phyloP scores from a whole-genome alignment of 164 flowering plant species.

The Chloranthus sessilifolius region DNA sequence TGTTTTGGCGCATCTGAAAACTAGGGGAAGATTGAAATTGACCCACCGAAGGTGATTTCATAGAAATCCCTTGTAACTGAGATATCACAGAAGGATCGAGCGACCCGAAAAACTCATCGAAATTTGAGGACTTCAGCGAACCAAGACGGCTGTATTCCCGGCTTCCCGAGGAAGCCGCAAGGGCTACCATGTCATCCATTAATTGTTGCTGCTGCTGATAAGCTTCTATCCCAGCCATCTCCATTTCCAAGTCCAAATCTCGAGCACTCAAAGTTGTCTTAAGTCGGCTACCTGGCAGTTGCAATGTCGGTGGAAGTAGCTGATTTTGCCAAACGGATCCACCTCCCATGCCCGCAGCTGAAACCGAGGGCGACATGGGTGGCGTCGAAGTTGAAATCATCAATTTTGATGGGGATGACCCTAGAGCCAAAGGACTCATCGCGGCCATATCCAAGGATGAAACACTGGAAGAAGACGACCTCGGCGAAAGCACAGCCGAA shows the following conservation, averaged over 20 bases:
- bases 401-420: slow-evolving; percentile 26
- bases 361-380: slow-evolving; percentile 26
- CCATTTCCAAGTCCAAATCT: slow-evolving; percentile 67
- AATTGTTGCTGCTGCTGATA: slow-evolving; percentile 47
- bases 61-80: slow-evolving; percentile 42
- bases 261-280: slow-evolving; percentile 63
- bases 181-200: slow-evolving; percentile 47
- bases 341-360: not conserved
- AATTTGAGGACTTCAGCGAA: slow-evolving; percentile 55
- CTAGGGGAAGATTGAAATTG: slow-evolving; percentile 58
- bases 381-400: slow-evolving; percentile 44
- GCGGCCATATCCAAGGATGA: slow-evolving; percentile 39
- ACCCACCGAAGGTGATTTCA: slow-evolving; percentile 22
- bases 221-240: slow-evolving; percentile 49
- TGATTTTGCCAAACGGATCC: slow-evolving; percentile 48
- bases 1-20: slow-evolving; percentile 38
- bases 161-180: slow-evolving; percentile 16
- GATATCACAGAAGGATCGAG: slow-evolving; percentile 44
- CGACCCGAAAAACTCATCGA: slow-evolving; percentile 61
- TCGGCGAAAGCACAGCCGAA: slow-evolving; percentile 78
- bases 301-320: slow-evolving; percentile 61
- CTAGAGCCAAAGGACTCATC: slow-evolving; percentile 43
- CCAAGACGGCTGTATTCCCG: slow-evolving; percentile 29
- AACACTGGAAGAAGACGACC: slow-evolving; percentile 28
- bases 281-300: slow-evolving; percentile 77